Conservation (phyloP, 495 filamentous ascomycete species). For the Tuber microsphaerosporum region DNA sequence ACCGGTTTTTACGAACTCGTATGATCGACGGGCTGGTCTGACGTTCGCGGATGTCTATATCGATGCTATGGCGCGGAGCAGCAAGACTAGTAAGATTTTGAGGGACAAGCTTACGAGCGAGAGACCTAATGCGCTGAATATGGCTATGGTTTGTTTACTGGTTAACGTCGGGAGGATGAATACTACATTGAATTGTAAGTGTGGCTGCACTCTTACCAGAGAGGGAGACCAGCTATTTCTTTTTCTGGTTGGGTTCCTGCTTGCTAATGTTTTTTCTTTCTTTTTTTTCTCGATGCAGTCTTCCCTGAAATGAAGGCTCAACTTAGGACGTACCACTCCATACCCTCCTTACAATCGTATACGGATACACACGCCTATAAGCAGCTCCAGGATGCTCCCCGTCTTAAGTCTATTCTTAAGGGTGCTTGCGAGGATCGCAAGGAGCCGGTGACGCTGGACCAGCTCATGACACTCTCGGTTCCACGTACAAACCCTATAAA, state of each 20-base stretch:
- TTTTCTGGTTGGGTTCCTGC: constrained; percentile 36
- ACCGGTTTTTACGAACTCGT: constrained; percentile 79
- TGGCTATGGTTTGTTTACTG: constrained; percentile 98
- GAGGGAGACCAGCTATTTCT: constrained; percentile 93
- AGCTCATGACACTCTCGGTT: constrained; percentile 58
- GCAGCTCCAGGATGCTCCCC: constrained; percentile 91
- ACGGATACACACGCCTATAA: constrained; percentile 96
- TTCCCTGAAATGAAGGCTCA: constrained; percentile 99
- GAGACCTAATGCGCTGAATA: constrained; percentile 81
- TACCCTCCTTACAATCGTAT: constrained; percentile 87
- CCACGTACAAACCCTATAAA: constrained; percentile 96
- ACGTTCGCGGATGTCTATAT: constrained; percentile 96
- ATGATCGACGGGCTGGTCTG: constrained; percentile 62
- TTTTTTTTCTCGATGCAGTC: constrained; percentile 52
- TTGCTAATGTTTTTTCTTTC: constrained; percentile 14
- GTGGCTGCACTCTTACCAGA: constrained; percentile 52
- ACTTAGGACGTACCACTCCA: constrained; percentile 94
- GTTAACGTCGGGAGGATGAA: constrained; percentile 99
- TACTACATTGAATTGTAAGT: constrained; percentile 90
- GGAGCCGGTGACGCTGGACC: constrained; percentile 77
- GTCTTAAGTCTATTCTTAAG: constrained; percentile 94
- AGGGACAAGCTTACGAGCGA: constrained; percentile 94
- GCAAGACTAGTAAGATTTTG: constrained; percentile 97
- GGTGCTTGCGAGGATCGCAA: constrained; percentile 89
- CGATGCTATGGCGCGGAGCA: constrained; percentile 95